Evolutionary conservation across 2,329 filamentous ascomycete genomes (phyloP).

Genomic region (Aspergillus ruber): DNA sequence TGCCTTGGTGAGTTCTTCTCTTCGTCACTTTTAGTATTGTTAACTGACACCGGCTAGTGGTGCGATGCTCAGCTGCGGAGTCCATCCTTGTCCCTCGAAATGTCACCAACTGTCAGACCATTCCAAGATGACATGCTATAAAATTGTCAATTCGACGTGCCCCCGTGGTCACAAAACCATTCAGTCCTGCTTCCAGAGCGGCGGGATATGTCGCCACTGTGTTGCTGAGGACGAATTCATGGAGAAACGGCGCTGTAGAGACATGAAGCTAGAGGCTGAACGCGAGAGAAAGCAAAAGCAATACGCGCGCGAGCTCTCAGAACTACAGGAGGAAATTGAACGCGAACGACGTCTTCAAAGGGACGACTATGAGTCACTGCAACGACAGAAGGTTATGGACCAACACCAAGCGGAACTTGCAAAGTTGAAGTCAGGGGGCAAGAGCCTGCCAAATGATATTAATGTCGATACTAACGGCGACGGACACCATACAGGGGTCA

Average conservation of each 20-base stretch:
- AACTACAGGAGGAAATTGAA: conserved; percentile 19
- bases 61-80: conserved; percentile 47
- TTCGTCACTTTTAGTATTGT: neutral
- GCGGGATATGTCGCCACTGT: conserved; percentile 46
- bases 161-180: conserved; percentile 45
- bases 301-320: conserved; percentile 17
- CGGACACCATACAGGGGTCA: no score
- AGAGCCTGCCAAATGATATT: neutral
- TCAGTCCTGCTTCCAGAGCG: conserved; percentile 41
- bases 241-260: conserved; percentile 46
- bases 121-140: conserved; percentile 45
- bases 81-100: conserved; percentile 52
- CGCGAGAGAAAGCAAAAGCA: conserved; percentile 13
- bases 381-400: conserved; percentile 14
- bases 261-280: conserved; percentile 40
- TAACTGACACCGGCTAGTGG: conserved; percentile 26
- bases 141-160: conserved; percentile 45
- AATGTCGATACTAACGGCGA: neutral
- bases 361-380: conserved; percentile 12
- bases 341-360: conserved; percentile 11
- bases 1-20: conserved; percentile 49
- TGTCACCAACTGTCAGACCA: conserved; percentile 61
- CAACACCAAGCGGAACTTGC: conserved; percentile 15
- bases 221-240: conserved; percentile 39
- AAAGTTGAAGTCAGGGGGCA: conserved; percentile 3